Evolutionary conservation across 495 filamentous ascomycete species (phyloP), one percentile per base, ranked within the genome.

Genomic region (Coniosporium apollinis): DNA sequence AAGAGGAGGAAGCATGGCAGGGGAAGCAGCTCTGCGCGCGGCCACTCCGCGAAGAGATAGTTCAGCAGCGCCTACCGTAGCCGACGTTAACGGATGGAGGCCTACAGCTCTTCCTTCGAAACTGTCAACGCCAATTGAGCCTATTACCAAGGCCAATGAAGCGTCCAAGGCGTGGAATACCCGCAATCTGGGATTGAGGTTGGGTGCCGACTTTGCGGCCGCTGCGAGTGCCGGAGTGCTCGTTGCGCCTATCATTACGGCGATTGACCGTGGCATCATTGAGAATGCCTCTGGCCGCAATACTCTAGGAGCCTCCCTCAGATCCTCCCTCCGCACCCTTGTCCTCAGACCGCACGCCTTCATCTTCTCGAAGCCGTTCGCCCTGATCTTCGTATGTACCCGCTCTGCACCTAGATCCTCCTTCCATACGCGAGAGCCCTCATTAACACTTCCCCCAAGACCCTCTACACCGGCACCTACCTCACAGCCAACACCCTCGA

Each of bases 181-280:
- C 18, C 69, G 70, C 39, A 70, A 80, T 41, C 55, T 92, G 15
- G 67, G 67, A 10, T 49, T 66, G 41, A 69, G 84, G 30, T 48
- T 94, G 10, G 69, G 66, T 22, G 73, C 76, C n/a, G 87, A 96
- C 60, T 47, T 69, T 5, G 51, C 68, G 34, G 75, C 79, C 48
- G 87, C 89, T 2, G 67, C 72, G 8, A 65, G 67, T 5, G 87
- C 87, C 5, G 83, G 82, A n/a, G 70, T 70, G 19, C 59, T 89
- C 28, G 76, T 94, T 44, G 81, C 87, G 44, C 87, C 87, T 5
- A 49, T 89, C 19, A 91, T 96, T 39, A 80, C 79, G 8, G 76
- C 91, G 25, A 89, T 96, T 61, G 87, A 94, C 55, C 76, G 83
- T 35, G 82, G 75, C 8, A 92, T 97, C 48, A 93, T 94, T 58